Evolutionary conservation across 345 rosid genomes (phyloP), one percentile per base, ranked within the genome.

Genomic region (Nasturtium officinale): DNA sequence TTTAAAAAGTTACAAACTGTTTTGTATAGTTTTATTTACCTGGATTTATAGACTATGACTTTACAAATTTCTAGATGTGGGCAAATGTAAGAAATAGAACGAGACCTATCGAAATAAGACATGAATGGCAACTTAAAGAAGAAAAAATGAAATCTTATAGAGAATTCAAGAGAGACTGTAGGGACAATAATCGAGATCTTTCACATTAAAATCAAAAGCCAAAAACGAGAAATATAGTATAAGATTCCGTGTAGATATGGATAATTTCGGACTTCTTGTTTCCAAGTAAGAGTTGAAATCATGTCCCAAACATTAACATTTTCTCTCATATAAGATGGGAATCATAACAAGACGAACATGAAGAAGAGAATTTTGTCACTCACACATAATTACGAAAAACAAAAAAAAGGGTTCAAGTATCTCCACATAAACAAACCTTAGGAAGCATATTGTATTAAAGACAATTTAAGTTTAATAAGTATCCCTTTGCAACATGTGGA

Each of bases 401-500:
- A 30, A 29, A 61, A 59, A 47, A 20, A 74, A 52, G 57, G 13
- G 20, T 29, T 6, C 5, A 40, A 37, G 15, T 46, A 56, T 67
- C 78, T 59, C 62, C 43, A 37, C 61, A 45, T 59, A 7, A 67
- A 42, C 48, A 60, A 52, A 67, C 63, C 46, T 40, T 67, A 42
- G 69, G 48, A 29, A 52, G 38, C 64, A 52, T 25, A 52, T 61
- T 29, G 53, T 64, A 56, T 28, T 20, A 46, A 55, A 40, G 67
- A 77, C 59, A 25, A 5, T 50, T 46, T 48, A 79, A 38, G 33
- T 74, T 74, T 20, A 60, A 23, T 30, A 79, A 56, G 62, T 69
- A 72, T 33, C 58, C 60, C 59, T 74, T 69, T 50, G 96, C 94
- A 69, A 89, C 87, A 73, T 89, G 88, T 72, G 67, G 72, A 70